These are phyloP conservation scores for Aspergillus amoenus DNA, from an alignment of 2,329 filamentous ascomycete species.

Conservation along the genomic window DNA sequence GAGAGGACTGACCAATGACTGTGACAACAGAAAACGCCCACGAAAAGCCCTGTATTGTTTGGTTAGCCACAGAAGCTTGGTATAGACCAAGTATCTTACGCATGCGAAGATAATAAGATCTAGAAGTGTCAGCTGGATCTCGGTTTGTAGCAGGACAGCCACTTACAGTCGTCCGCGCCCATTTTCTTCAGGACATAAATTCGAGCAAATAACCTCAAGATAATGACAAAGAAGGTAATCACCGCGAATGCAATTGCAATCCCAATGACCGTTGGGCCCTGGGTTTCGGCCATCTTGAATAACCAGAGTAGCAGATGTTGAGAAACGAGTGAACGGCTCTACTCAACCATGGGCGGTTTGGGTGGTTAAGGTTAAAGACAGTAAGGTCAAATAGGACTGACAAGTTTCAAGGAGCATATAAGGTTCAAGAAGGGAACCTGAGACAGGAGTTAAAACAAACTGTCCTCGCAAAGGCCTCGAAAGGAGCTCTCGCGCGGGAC, in stretches of 20 bases:
- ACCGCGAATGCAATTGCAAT: constrained; percentile 40
- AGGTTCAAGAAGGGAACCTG: no score
- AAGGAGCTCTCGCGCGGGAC: neutral
- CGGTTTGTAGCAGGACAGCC: neutral
- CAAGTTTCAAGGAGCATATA: no score
- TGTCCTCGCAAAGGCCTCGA: neutral
- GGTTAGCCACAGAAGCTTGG: neutral
- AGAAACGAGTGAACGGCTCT: neutral
- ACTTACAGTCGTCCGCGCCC: constrained; percentile 33
- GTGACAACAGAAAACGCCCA: constrained; percentile 39
- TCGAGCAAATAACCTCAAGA: constrained; percentile 41
- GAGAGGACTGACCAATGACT: constrained; percentile 27
- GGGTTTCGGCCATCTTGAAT: constrained; percentile 26
- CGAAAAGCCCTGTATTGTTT: constrained; percentile 26
- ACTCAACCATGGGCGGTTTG: neutral
- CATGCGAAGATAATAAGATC: constrained; percentile 32
- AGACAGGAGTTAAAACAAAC: neutral
- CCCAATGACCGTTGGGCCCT: constrained; percentile 34
- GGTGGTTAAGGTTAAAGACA: neutral
- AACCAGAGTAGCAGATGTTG: neutral
- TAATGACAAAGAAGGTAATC: constrained; percentile 39
- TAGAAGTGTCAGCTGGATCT: constrained; percentile 18
- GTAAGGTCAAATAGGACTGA: no score
- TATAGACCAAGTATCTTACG: constrained; percentile 20
- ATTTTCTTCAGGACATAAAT: constrained; percentile 36